Evolutionary conservation across 768 basidiomycete genomes (phyloP), one percentile per base, ranked within the genome.

Genomic region (Boletus pseudopeckii): DNA sequence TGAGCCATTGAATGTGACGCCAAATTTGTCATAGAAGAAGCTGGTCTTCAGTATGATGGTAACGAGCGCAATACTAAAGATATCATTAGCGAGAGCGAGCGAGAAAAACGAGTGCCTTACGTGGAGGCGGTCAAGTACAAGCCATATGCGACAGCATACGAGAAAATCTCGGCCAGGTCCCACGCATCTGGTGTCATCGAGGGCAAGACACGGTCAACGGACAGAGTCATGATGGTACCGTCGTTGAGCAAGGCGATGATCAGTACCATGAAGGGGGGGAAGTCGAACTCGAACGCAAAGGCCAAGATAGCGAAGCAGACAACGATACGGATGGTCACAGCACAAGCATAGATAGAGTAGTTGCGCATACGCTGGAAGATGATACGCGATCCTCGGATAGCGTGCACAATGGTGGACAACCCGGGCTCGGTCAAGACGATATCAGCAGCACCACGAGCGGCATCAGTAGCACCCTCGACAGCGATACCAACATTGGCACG

Each of bases 281-380:
- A 98, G 74, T 97, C 90, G 75, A 96, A 94, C 79, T 87, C 84
- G 86, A 94, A 98, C 34, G 86, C 87, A 72, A 98, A 98, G 41
- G 92, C 90, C 70, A 98, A 80, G 76, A 97, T 86, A 57, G 93
- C 85, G 75, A 98, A 98, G 75, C 91, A 96, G 62, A 97, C 90
- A 61, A 98, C 95, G 72, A 98, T 96, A 88, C 95, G 95, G 74
- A 97, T 97, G 56, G 95, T 98, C 63, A 96, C 92, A 40, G 91
- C 92, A 69, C 92, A 94, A 32, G 91, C 90, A 71, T 93, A 94
- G 77, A 98, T 97, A 48, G 96, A 90, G 76, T 98, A 98, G 82
- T 98, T 98, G 65, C 96, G 79, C 96, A 98, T 98, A 76, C 96
- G 90, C 71, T 98, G 96, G 90, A 98, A 98, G 75, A 98, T 98